Percentiles rank a stretch among this genome's conserved stretches.
phyloP scores from a whole-genome alignment of 768 basidiomycete genomes.

The Russula sp. region DNA sequence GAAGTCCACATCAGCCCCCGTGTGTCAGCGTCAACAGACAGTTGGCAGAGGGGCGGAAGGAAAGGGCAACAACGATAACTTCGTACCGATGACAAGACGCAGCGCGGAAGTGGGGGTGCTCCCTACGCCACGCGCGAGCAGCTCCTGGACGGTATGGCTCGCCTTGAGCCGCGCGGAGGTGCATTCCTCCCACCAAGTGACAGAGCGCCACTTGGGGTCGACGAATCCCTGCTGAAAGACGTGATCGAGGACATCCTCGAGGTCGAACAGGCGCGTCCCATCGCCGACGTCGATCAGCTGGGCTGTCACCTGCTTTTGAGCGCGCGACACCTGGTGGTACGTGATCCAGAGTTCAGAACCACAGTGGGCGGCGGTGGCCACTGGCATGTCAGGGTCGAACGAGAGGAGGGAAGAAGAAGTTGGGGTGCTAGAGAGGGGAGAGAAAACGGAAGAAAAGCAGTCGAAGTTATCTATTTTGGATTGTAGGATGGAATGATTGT shows the following conservation, averaged over 20 bases:
- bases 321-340: slow-evolving; percentile 43
- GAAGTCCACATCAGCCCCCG: not conserved
- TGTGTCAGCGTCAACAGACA: no score
- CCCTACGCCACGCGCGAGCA: slow-evolving; percentile 35
- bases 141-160: slow-evolving; percentile 34
- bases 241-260: slow-evolving; percentile 46
- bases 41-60: no score
- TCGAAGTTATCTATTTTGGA: not conserved
- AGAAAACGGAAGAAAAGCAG: not conserved
- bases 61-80: no score
- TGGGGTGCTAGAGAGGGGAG: not conserved
- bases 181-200: slow-evolving; percentile 42
- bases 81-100: slow-evolving; percentile 42
- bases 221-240: slow-evolving; percentile 43
- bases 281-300: slow-evolving; percentile 45
- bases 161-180: slow-evolving; percentile 36
- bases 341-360: slow-evolving; percentile 42
- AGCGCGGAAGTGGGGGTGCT: slow-evolving; percentile 41
- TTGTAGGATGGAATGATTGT: not conserved
- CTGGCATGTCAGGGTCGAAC: not conserved
- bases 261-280: slow-evolving; percentile 36
- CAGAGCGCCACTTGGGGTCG: slow-evolving; percentile 38
- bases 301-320: slow-evolving; percentile 36
- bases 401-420: slow-evolving; percentile 7
- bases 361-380: not conserved